Evolutionary conservation across 805 yeast genomes (phyloP).

Genomic region (Wickerhamiella bombiphila): DNA sequence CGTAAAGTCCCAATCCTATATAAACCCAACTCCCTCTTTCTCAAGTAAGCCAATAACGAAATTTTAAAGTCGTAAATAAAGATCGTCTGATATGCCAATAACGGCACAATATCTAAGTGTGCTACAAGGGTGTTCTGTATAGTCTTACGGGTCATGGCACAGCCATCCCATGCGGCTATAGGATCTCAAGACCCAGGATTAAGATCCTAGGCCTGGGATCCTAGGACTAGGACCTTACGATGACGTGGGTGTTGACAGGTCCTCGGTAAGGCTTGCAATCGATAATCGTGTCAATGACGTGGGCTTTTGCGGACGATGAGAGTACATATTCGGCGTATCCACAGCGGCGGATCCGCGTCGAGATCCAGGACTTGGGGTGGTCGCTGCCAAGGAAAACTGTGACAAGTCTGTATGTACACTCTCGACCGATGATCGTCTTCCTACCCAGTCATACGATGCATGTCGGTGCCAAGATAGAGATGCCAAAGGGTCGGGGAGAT

Average conservation of each 20-base stretch:
- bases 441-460: not conserved
- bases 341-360: slow-evolving; percentile 6
- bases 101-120: too few relatives aligned
- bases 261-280: slow-evolving; percentile 9
- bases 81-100: too few relatives aligned
- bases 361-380: slow-evolving; percentile 5
- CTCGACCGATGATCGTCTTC: not conserved
- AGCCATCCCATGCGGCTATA: not conserved
- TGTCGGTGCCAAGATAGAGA: not conserved
- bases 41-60: too few relatives aligned
- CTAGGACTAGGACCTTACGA: too few relatives aligned
- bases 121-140: too few relatives aligned
- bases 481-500: not conserved
- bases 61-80: too few relatives aligned
- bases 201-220: too few relatives aligned
- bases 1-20: too few relatives aligned
- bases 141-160: too few relatives aligned
- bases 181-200: not conserved
- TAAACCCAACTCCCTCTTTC: too few relatives aligned
- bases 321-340: not conserved
- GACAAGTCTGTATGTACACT: slow-evolving; percentile 5
- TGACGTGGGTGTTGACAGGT: too few relatives aligned
- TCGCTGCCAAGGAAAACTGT: slow-evolving; percentile 11
- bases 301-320: not conserved
- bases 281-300: slow-evolving; percentile 8